Evolutionary conservation across 768 basidiomycete genomes (phyloP).

Genomic region (Roridomyces roridus): DNA sequence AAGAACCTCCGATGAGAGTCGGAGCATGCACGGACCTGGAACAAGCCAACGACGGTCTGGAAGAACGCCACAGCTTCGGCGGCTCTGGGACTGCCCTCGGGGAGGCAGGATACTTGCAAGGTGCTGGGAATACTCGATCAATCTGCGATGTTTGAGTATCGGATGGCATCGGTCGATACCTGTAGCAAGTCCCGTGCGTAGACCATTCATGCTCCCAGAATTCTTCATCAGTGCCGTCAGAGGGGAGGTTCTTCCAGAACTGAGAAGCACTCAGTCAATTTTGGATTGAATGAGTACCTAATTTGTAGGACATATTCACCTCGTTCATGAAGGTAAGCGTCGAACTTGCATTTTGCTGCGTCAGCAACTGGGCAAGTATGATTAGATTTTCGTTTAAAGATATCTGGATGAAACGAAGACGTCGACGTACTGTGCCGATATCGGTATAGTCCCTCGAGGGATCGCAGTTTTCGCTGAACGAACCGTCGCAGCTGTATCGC

Average conservation of each 20-base stretch:
- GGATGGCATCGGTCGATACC: not conserved
- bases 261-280: too few relatives aligned
- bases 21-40: slow-evolving; percentile 29
- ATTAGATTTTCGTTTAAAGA: too few relatives aligned
- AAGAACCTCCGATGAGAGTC: too few relatives aligned
- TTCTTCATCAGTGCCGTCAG: slow-evolving; percentile 42
- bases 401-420: not conserved
- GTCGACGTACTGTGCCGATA: slow-evolving; percentile 39
- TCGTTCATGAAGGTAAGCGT: slow-evolving; percentile 48
- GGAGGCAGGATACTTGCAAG: slow-evolving; percentile 44
- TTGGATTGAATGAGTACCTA: too few relatives aligned
- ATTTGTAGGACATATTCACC: not conserved
- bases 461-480: slow-evolving; percentile 49
- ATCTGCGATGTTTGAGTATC: not conserved
- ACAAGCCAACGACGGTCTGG: slow-evolving; percentile 39
- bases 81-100: slow-evolving; percentile 23
- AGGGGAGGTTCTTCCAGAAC: slow-evolving; percentile 49
- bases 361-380: slow-evolving; percentile 53
- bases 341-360: slow-evolving; percentile 44
- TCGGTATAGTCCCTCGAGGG: slow-evolving; percentile 47
- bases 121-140: slow-evolving; percentile 34
- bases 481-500: slow-evolving; percentile 50
- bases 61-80: slow-evolving; percentile 54
- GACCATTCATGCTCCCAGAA: slow-evolving; percentile 65
- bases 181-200: slow-evolving; percentile 47